A percentile compares a stretch with the other conserved stretches of the same genome.
Evolutionary conservation across 371 early-diverging fungal species (phyloP).

Genomic region (Mortierella sp.): DNA sequence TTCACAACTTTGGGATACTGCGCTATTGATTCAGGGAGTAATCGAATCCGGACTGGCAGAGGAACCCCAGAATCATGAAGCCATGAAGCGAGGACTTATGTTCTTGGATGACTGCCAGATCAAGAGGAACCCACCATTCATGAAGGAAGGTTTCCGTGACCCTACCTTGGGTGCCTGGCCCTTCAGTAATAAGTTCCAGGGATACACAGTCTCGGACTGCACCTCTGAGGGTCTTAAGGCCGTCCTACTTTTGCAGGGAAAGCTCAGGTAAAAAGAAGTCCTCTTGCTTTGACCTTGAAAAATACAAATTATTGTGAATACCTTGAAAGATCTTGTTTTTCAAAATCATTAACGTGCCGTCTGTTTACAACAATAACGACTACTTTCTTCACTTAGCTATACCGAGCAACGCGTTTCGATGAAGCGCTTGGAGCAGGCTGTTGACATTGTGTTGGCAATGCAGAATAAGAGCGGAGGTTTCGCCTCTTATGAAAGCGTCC

Average conservation of each 20-base stretch:
- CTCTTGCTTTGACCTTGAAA: background rate
- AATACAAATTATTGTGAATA: too few relatives aligned
- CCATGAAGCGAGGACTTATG: constrained; percentile 76
- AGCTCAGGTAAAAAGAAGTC: constrained; percentile 53
- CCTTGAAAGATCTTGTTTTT: too few relatives aligned
- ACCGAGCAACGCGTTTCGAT: constrained; percentile 59
- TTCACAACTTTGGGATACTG: constrained; percentile 97
- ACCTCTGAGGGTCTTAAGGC: constrained; percentile 96
- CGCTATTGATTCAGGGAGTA: constrained; percentile 87
- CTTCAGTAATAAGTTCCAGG: constrained; percentile 94
- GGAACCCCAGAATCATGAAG: constrained; percentile 73
- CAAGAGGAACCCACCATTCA: constrained; percentile 74
- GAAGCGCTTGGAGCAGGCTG: constrained; percentile 84
- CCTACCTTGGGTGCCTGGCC: constrained; percentile 94
- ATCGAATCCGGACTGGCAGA: constrained; percentile 80
- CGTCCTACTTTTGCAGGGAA: constrained; percentile 78
- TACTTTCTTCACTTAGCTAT: constrained; percentile 34
- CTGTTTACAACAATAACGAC: too few relatives aligned
- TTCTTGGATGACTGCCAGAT: constrained; percentile 94
- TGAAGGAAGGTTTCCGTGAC: constrained; percentile 83
- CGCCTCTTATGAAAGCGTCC: constrained; percentile 89
- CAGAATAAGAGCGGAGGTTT: constrained; percentile 94
- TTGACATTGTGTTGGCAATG: constrained; percentile 91
- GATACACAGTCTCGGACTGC: constrained; percentile 96
- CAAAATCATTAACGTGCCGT: too few relatives aligned